Base-by-base conservation (phyloP, 2,329 filamentous ascomycete species). In the Venturia aucupariae region DNA sequence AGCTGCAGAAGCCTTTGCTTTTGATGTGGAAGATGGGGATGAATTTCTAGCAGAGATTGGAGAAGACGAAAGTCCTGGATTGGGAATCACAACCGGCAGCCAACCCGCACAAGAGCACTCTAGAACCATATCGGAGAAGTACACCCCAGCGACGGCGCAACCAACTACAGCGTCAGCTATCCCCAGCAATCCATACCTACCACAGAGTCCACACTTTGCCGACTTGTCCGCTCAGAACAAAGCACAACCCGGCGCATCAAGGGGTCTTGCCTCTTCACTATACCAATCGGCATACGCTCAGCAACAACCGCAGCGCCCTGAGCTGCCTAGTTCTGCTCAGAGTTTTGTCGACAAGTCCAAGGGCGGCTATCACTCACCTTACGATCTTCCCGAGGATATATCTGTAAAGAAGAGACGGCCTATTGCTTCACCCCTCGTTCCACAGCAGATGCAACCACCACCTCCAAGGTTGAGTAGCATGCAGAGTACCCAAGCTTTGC, bases 281-380 rank as follows among this genome's bases (percentile, higher is more conserved):
- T 70, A 68, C 60, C 39, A 46, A 46, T 42, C 60, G 38, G 19
- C 59, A 17, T 65, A 65, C 32, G 19, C 41, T 44, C 63, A 65
- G 24, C 65, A 63, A 41, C 63, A 59, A 60, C 66, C 63, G 22
- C 65, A 66, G 62, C 63, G 65, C 55, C 61, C 65, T 61, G 65
- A 61, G 35, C 7, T 48, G 44, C 35, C 65, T 24, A 61, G 60
- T 11, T 74, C 74, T 42, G 74, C 78, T 0, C 86, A 95, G 73
- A 97, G 93, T 75, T 99, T 96, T 75, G 90, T 84, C 6, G 89
- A 93, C 32, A 95, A 95, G 75, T 80, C 90, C 3, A 97, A 96
- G 76, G 90, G 90, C 64, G 92, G 93, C 8, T 99, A 99, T 73
- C 84, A 88, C 60, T 97, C 93, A 24, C 94, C 94, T 0, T 99